Conservation (phyloP, 2,329 filamentous ascomycete species). For the Alternaria novae-zelandiae region DNA sequence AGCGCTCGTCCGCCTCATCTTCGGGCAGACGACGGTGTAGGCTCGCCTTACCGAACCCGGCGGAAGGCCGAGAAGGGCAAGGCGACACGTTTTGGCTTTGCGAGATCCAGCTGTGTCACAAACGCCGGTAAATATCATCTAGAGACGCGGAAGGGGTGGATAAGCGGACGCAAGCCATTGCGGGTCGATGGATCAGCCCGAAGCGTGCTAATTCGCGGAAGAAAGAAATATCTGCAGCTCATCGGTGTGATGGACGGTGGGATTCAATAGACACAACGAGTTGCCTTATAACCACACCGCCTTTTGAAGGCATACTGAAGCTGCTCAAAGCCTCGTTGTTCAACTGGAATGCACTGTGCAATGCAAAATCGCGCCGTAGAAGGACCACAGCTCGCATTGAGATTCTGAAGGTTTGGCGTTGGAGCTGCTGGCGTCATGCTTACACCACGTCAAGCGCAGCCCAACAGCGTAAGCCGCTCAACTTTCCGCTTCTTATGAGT, state of each 20-base stretch:
- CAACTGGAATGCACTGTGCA: background rate
- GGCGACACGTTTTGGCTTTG: constrained; percentile 5
- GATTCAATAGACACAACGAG: constrained; percentile 2
- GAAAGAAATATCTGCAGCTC: constrained; percentile 10
- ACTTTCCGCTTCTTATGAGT: constrained; percentile 16
- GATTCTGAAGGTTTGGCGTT: constrained; percentile 3
- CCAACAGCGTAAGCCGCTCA: constrained; percentile 4
- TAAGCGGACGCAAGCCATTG: constrained; percentile 25
- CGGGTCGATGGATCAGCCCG: constrained; percentile 17
- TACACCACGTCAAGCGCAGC: constrained; percentile 6
- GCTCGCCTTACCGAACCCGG: background rate
- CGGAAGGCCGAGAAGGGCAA: background rate
- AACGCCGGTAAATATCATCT: constrained; percentile 15
- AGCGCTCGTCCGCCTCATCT: constrained; percentile 25
- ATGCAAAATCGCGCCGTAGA: background rate
- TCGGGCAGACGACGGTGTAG: constrained; percentile 3
- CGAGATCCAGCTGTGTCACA: constrained; percentile 10
- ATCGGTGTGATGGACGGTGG: constrained; percentile 26
- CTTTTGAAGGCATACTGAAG: constrained; percentile 1
- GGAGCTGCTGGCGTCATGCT: constrained; percentile 18
- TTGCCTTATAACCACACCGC: constrained; percentile 21
- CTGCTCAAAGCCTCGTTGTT: background rate
- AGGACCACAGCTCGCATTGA: background rate
- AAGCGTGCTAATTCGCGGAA: constrained; percentile 21
- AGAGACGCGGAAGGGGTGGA: constrained; percentile 16